A percentile compares a stretch with the other conserved stretches of the same genome.
Conservation (phyloP, 2,329 filamentous ascomycete genomes). For the Ploettnerulaceae sp. region DNA sequence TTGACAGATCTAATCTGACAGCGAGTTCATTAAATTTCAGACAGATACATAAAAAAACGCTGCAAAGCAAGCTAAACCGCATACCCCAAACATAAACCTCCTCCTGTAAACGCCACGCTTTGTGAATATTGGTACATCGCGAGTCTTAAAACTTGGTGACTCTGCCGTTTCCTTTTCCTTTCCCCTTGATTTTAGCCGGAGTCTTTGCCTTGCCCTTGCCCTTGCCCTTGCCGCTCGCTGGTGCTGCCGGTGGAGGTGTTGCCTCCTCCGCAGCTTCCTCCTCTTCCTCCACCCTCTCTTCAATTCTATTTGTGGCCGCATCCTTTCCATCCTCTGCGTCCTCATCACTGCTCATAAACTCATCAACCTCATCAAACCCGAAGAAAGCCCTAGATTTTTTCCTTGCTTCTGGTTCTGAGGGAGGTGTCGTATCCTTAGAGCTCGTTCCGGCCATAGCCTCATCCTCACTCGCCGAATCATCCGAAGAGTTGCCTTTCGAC, state of each 20-base stretch:
- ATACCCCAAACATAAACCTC: neutral
- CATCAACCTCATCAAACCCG: slow-evolving; percentile 76
- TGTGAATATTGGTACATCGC: neutral
- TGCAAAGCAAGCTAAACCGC: neutral
- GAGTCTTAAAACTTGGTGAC: slow-evolving; percentile 14
- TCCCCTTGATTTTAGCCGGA: slow-evolving; percentile 13
- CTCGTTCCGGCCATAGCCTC: slow-evolving; percentile 29
- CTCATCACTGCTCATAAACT: slow-evolving; percentile 66
- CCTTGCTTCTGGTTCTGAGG: slow-evolving; percentile 38
- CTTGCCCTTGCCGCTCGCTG: slow-evolving; percentile 38
- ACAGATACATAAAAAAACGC: neutral
- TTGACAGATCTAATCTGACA: too few relatives aligned
- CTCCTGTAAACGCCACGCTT: slow-evolving; percentile 19
- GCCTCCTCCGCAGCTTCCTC: slow-evolving; percentile 26
- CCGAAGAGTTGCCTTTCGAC: slow-evolving; percentile 38
- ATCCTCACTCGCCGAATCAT: slow-evolving; percentile 31
- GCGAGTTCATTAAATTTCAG: neutral
- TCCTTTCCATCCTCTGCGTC: slow-evolving; percentile 37
- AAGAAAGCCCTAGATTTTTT: slow-evolving; percentile 50
- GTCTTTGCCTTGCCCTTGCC: slow-evolving; percentile 42
- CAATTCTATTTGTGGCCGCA: slow-evolving; percentile 12
- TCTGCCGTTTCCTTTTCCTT: slow-evolving; percentile 20
- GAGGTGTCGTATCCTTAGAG: slow-evolving; percentile 44
- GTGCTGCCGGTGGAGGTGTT: slow-evolving; percentile 14
- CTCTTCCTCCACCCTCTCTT: slow-evolving; percentile 16